Base-by-base conservation (phyloP, 2,329 filamentous ascomycete genomes). In the Fusarium anguioides region DNA sequence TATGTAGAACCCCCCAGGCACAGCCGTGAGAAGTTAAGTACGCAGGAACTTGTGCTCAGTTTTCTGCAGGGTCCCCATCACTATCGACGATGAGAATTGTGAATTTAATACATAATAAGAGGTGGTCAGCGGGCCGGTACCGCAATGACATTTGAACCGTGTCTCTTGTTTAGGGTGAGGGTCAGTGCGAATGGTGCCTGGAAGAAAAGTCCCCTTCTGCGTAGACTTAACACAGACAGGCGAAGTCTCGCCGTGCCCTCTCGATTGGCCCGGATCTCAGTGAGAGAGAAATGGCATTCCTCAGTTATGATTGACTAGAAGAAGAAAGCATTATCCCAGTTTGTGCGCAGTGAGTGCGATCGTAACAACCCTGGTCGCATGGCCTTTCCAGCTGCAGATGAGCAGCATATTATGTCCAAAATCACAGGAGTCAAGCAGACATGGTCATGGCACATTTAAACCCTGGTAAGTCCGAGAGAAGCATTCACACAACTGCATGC, bases 281-380 rank as follows among this genome's bases (percentile, higher is more conserved):
- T 66, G 62, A 54, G 70, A 49, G 58, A 66, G 36, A 60, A 41
- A 60, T 35, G 36, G 51, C 59, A 60, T 69, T 60, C 66, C 46
- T 64, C 62, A 69, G 70, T 59, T 68, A 58, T 70, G 69, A 73
- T 72, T 74, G 73, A 73, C 66, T 58, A 66, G 60, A 61, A 55
- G 39, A 54, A 56, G 70, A 64, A 73, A 67, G 68, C 70, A 67
- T 71, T 65, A 73, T 75, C 72, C 72, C 57, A 50, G 72, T 46
- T 58, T 60, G 48, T 59, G 53, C 53, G 41, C 46, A 54, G 24
- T 69, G 53, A 50, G 57, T 50, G 59, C 56, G 59, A 69, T 64
- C 49, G 59, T 10, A 47, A 53, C 46, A 52, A 39, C 49, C 63
- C 64, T 70, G 66, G 53, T 50, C 44, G 50, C 46, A 45, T 55